Conservation (phyloP, 257 asterid genomes). For the Cynanchum wilfordii region DNA sequence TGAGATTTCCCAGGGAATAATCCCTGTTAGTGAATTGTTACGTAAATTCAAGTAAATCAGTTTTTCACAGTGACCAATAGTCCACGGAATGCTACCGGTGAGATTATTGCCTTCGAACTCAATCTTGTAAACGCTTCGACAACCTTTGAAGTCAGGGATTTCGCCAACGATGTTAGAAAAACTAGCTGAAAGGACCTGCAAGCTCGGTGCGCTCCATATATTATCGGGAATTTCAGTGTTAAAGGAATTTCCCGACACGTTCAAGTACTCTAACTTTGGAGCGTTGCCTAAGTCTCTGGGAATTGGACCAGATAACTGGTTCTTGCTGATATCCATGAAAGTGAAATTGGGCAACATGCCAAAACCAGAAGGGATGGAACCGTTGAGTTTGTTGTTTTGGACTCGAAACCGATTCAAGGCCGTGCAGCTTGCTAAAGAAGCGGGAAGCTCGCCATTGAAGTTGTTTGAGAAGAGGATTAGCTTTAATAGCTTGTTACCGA, state of each 20-base stretch:
- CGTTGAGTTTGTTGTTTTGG: slow-evolving; percentile 68
- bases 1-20: slow-evolving; percentile 94
- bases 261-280: slow-evolving; percentile 41
- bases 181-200: slow-evolving; percentile 60
- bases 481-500: slow-evolving; percentile 37
- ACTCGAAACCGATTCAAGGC: slow-evolving; percentile 52
- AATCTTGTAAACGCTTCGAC: slow-evolving; percentile 50
- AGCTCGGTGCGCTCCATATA: slow-evolving; percentile 65
- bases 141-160: slow-evolving; percentile 74
- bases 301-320: slow-evolving; percentile 53
- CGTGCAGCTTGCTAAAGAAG: slow-evolving; percentile 58
- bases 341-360: slow-evolving; percentile 64
- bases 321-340: slow-evolving; percentile 62
- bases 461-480: slow-evolving; percentile 71
- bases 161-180: slow-evolving; percentile 38
- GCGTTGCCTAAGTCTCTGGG: slow-evolving; percentile 74
- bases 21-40: slow-evolving; percentile 61
- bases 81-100: slow-evolving; percentile 76
- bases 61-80: slow-evolving; percentile 74
- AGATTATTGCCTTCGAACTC: slow-evolving; percentile 70
- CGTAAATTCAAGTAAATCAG: slow-evolving; percentile 53
- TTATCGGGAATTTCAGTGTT: slow-evolving; percentile 47
- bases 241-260: slow-evolving; percentile 57
- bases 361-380: slow-evolving; percentile 75
- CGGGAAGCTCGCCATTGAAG: slow-evolving; percentile 59